Evolutionary conservation across 1,284 basidiomycete species (phyloP).

Genomic region (Austroboletus niveus): DNA sequence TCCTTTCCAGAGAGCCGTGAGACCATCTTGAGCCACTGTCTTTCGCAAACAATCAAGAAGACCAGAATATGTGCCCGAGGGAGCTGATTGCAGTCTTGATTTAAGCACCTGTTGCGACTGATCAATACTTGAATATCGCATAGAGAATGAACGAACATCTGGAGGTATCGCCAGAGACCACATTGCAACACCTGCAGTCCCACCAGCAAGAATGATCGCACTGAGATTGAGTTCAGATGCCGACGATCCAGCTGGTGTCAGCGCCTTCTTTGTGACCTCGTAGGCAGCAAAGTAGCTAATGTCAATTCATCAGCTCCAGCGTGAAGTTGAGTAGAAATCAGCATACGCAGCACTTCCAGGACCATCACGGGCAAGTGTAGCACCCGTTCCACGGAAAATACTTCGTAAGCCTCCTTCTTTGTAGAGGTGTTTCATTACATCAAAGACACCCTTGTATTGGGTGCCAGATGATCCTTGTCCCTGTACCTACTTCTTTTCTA

Average conservation of each 20-base stretch:
- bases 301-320: slow-evolving; percentile 3
- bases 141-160: slow-evolving; percentile 59
- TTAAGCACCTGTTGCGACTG: slow-evolving; percentile 75
- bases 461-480: slow-evolving; percentile 75
- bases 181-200: slow-evolving; percentile 96
- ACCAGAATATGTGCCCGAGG: slow-evolving; percentile 92
- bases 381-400: slow-evolving; percentile 91
- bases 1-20: slow-evolving; percentile 92
- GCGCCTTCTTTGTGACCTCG: slow-evolving; percentile 86
- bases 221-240: slow-evolving; percentile 83
- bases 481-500: slow-evolving; percentile 60
- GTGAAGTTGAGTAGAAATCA: not conserved
- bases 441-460: slow-evolving; percentile 89
- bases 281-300: slow-evolving; percentile 95
- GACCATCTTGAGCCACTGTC: slow-evolving; percentile 90
- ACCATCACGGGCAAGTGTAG: slow-evolving; percentile 92
- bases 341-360: slow-evolving; percentile 93
- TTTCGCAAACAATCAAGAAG: slow-evolving; percentile 92
- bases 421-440: slow-evolving; percentile 91
- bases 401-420: slow-evolving; percentile 91
- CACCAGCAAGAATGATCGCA: slow-evolving; percentile 90
- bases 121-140: slow-evolving; percentile 12
- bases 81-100: slow-evolving; percentile 96
- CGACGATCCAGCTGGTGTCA: slow-evolving; percentile 77
- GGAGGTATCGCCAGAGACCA: slow-evolving; percentile 95